Evolutionary conservation across 257 asterid species (phyloP), one percentile per base, ranked within the genome.

Genomic region (Ilex aquifolium): DNA sequence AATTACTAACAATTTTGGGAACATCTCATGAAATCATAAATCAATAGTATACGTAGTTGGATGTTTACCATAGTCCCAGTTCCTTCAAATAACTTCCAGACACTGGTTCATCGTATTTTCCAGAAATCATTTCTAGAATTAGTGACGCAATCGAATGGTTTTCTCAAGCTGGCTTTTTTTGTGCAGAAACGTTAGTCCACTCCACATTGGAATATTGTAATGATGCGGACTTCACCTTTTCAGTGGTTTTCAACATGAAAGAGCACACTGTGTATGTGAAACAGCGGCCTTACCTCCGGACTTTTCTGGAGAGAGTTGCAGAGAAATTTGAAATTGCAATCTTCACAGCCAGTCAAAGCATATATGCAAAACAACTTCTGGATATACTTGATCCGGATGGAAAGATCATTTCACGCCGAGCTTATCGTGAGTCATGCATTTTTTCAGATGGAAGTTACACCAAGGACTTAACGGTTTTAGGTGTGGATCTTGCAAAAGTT

Each of bases 261-360:
- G 97, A 90, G 69, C 92, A 85, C 59, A 71, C 71, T 7, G 97
- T 93, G 40, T 90, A 85, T 73, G 99, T 93, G 71, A 93, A 73
- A 69, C 72, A 79, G 75, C 80, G 99, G 84, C 99, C 99, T 64
- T 88, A 87, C 69, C 95, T 93, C 65, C 77, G 51, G 70, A 65
- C 74, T 49, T 93, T 93, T 61, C 88, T 93, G 51, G 76, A 88
- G 69, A 85, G 88, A 70, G 99, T 93, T 44, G 83, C 95, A 13
- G 90, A 84, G 75, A 75, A 90, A 88, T 93, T 93, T 67, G 95
- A 89, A 69, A 71, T 87, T 30, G 86, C 90, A 62, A 79, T 93
- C 65, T 92, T 93, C 82, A 93, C 99, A 31, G 99, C 99, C 65
- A 93, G 99, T 67, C 96, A 90, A 79, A 89, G 99, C 86, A 83